These are phyloP conservation scores for Medicago truncatula DNA, from an alignment of 306 rosid species.

Conservation along the genomic window MtrunA17r5.0-ANR NC_053049.1:1847501-1848000, in stretches of 20 bases:
- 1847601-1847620: no score
- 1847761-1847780: conserved; percentile 20
- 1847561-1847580: no score
- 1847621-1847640: not conserved
- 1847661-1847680: no score
- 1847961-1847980: not conserved
- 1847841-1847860: conserved; percentile 45
- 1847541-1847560: no score
- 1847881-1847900: conserved; percentile 25
- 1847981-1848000: not conserved
- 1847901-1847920: not conserved
- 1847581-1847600: no score
- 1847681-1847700: no score
- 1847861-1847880: conserved; percentile 27
- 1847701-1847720: no score
- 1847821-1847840: conserved; percentile 42
- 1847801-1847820: conserved; percentile 47
- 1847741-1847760: not conserved
- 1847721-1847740: no score
- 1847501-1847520: no score
- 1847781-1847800: conserved; percentile 46
- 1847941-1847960: not conserved
- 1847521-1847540: no score
- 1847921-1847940: not conserved
- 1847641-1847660: no score